These are phyloP conservation scores for Paraleonurus japonicus DNA, from an alignment of 257 asterid genomes.

Conservation along the genomic window DNA sequence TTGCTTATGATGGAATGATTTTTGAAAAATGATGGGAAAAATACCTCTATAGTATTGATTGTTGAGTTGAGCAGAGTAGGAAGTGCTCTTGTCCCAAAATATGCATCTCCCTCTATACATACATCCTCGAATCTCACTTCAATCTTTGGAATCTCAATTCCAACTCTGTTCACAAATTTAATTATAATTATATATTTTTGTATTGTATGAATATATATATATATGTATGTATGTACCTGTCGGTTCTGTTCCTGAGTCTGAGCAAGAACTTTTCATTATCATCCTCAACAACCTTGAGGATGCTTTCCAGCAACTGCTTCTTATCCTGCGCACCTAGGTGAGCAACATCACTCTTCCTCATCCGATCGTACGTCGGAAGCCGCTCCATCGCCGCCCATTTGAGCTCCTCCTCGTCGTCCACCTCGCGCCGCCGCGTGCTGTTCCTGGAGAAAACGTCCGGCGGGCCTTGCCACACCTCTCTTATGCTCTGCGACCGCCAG, in stretches of 20 bases:
- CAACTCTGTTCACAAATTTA: constrained; percentile 50
- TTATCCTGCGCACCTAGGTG: constrained; percentile 60
- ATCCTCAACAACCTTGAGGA: constrained; percentile 67
- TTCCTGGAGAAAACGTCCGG: constrained; percentile 56
- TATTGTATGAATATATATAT: too few relatives aligned
- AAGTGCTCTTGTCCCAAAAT: constrained; percentile 76
- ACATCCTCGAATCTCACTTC: constrained; percentile 79
- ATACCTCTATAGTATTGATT: constrained; percentile 73
- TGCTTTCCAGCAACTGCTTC: constrained; percentile 62
- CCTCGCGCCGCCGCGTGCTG: constrained; percentile 55
- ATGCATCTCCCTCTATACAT: constrained; percentile 77
- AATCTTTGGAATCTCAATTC: constrained; percentile 76
- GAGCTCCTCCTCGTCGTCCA: constrained; percentile 82
- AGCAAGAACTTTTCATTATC: constrained; percentile 65
- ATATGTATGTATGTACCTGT: too few relatives aligned
- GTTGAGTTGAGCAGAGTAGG: constrained; percentile 86
- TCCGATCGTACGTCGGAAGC: constrained; percentile 69
- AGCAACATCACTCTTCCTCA: constrained; percentile 69
- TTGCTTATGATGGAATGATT: too few relatives aligned
- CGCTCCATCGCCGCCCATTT: constrained; percentile 91
- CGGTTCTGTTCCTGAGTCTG: constrained; percentile 70
- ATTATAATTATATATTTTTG: not conserved
- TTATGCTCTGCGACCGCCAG: constrained; percentile 62
- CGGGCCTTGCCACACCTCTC: constrained; percentile 68
- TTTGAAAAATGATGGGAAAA: too few relatives aligned